Base-by-base conservation (phyloP, 495 filamentous ascomycete genomes). In the Thozetella sp. region DNA sequence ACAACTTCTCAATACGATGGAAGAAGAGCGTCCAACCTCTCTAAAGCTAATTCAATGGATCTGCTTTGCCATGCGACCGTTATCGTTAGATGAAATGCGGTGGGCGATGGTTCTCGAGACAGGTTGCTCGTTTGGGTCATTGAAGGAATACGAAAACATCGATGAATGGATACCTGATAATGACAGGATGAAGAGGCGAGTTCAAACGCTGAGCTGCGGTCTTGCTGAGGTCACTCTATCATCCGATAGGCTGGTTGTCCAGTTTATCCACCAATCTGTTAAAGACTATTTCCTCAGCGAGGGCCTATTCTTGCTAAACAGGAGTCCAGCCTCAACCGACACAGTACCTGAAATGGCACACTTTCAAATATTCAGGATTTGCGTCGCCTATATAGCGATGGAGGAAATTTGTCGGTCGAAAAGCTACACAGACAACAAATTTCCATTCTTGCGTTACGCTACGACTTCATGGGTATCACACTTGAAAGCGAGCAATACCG, bases 241-340 rank as follows among this genome's bases (percentile, higher is more conserved):
- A n/a, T n/a, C n/a, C n/a, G n/a, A 56, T 24, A 26, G 24, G 24
- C 56, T 55, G 43, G 58, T 64, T 60, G 69, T 72, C 12, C 75
- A 76, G 55, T 74, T 79, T 51, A 73, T 78, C 23, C 76, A 78
- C 62, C 67, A 74, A 54, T 69, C 74, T 40, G 72, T 77, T 63
- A 71, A 73, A 50, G 73, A 77, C 56, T 78, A 74, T 50, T 67
- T 76, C 25, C 20, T 67, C 40, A 37, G 63, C 22, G 63, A 63
- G 20, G 69, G 68, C 24, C 58, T 72, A 1, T 22, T 20, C n/a
- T 25, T 19, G 46, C 30, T 65, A 48, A 51, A 60, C 26, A 37
- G 34, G 51, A 52, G 13, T 24, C 37, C 17, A 27, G 30, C 53
- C 23, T 23, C 55, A 2, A 15, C 48, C 34, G 54, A 61, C n/a